phyloP scores from a whole-genome alignment of 257 asterid genomes.

The Rubia yunnanensis region DNA sequence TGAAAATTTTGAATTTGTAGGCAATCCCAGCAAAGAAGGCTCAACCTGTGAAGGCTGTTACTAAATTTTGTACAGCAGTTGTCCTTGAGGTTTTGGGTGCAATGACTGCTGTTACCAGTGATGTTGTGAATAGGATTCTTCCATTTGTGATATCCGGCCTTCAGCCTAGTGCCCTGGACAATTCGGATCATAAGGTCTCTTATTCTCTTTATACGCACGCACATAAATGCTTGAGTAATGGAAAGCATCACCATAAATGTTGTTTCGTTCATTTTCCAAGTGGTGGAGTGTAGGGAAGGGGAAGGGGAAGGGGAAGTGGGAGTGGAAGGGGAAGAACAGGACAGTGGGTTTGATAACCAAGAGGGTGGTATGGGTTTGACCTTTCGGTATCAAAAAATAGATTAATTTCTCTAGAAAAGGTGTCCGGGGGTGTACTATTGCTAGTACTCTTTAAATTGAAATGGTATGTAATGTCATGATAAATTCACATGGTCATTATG shows the following conservation, averaged over 20 bases:
- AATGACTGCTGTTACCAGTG: conserved; percentile 30
- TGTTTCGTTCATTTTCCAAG: no score
- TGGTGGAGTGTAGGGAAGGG: background rate
- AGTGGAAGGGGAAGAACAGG: background rate
- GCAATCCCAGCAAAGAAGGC: conserved; percentile 52
- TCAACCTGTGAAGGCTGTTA: conserved; percentile 52
- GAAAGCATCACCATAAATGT: background rate
- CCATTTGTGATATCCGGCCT: conserved; percentile 63
- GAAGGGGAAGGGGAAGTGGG: background rate
- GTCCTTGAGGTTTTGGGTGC: conserved; percentile 69
- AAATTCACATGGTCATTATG: background rate
- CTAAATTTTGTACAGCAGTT: conserved; percentile 73
- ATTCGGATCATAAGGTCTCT: conserved; percentile 57
- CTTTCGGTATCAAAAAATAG: background rate
- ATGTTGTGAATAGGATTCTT: conserved; percentile 54
- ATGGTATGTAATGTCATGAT: background rate
- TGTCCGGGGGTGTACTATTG: background rate
- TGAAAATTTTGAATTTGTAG: conserved; percentile 33
- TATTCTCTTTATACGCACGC: background rate
- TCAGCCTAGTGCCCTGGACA: conserved; percentile 38
- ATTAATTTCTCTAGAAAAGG: background rate
- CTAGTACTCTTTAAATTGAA: background rate
- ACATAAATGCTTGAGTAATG: background rate
- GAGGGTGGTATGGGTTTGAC: background rate
- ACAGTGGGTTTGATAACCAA: background rate